A percentile compares a stretch with the other conserved stretches of the same genome.
These are phyloP conservation scores for Hamigera avellanea DNA, from an alignment of 495 filamentous ascomycete species.

Conservation along the genomic window DNA sequence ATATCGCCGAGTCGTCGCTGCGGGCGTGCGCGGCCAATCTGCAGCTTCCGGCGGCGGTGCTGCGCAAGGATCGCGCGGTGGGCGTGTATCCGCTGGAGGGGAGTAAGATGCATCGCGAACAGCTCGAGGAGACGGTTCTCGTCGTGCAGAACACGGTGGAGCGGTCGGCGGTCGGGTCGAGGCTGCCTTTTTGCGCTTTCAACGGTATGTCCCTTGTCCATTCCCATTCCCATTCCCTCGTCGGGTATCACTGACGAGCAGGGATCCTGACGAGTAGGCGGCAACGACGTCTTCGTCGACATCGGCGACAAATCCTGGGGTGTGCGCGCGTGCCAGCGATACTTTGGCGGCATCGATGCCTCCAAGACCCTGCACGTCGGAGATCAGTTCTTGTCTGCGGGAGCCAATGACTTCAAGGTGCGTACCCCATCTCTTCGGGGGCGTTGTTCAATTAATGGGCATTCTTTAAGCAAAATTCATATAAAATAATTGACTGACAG, in stretches of 20 bases:
- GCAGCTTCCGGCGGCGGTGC: constrained; percentile 59
- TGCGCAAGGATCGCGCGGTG: constrained; percentile 89
- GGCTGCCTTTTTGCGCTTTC: constrained; percentile 93
- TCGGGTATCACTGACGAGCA: too few species aligned
- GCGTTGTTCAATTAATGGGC: not conserved
- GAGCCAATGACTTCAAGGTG: constrained; percentile 94
- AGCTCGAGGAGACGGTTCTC: constrained; percentile 89
- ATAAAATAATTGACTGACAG: not conserved
- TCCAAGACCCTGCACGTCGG: constrained; percentile 71
- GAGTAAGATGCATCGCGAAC: constrained; percentile 68
- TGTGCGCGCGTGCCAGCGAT: constrained; percentile 83
- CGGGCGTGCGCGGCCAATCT: constrained; percentile 67
- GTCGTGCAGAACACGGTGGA: constrained; percentile 88
- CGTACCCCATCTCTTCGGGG: not conserved
- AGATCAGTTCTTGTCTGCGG: constrained; percentile 92
- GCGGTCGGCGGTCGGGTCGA: constrained; percentile 53
- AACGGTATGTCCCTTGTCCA: constrained; percentile 44
- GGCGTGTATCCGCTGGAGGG: constrained; percentile 59
- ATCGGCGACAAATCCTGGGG: constrained; percentile 98
- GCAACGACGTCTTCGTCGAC: constrained; percentile 95
- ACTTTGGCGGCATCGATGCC: constrained; percentile 64
- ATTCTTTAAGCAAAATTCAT: too few species aligned
- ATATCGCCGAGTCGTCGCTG: constrained; percentile 75
- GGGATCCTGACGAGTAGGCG: too few species aligned
- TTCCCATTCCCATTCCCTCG: not conserved